Evolutionary conservation across 2,329 filamentous ascomycete genomes (phyloP).

Genomic region (Microdochium nivale): DNA sequence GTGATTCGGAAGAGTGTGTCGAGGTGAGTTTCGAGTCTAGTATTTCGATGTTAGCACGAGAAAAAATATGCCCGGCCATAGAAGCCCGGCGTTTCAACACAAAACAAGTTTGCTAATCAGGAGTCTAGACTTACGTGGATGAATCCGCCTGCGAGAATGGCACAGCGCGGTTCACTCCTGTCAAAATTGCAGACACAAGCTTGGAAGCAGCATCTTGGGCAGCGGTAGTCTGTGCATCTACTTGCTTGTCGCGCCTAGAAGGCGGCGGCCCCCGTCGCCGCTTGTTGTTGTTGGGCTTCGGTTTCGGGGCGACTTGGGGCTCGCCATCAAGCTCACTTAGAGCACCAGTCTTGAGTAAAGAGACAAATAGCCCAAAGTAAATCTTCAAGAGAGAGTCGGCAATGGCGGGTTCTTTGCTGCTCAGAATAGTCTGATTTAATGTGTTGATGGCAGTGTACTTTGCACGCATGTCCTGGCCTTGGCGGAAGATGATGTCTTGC

Average conservation of each 20-base stretch:
- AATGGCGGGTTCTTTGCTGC: constrained; percentile 70
- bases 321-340: constrained; percentile 29
- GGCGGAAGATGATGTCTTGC: constrained; percentile 77
- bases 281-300: constrained; percentile 44
- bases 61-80: constrained; percentile 9
- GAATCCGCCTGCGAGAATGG: constrained; percentile 82
- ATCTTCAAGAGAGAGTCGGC: constrained; percentile 78
- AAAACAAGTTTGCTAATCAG: neutral
- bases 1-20: constrained; percentile 94
- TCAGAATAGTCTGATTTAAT: constrained; percentile 91
- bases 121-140: constrained; percentile 55
- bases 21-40: constrained; percentile 74
- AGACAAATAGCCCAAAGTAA: constrained; percentile 85
- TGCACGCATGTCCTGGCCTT: constrained; percentile 77
- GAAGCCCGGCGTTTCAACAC: neutral
- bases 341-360: constrained; percentile 59
- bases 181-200: constrained; percentile 82
- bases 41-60: constrained; percentile 2
- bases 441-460: constrained; percentile 97
- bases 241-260: constrained; percentile 25
- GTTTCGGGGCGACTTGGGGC: constrained; percentile 27
- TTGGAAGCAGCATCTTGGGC: constrained; percentile 78
- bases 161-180: constrained; percentile 91
- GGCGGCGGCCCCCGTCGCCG: constrained; percentile 33
- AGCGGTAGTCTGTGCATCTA: constrained; percentile 17